A percentile compares a stretch with the other conserved stretches of the same genome.
These are phyloP conservation scores for Sporisorium scitamineum DNA, from an alignment of 1,284 basidiomycete species.

Conservation along the genomic window DNA sequence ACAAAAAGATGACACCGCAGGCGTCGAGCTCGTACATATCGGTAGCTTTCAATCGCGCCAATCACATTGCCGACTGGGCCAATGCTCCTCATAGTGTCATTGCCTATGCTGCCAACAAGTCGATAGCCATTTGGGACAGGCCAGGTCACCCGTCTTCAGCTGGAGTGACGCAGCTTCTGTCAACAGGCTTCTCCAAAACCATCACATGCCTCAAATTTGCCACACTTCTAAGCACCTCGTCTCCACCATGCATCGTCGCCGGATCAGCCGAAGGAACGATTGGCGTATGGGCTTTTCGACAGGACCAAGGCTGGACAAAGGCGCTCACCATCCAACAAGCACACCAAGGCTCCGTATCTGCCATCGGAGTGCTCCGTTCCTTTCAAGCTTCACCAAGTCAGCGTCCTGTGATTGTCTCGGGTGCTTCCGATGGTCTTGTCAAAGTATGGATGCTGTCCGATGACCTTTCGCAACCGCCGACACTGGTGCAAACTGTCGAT, in stretches of 20 bases:
- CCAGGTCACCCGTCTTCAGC: conserved; percentile 29
- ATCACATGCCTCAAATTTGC: conserved; percentile 57
- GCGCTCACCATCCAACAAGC: conserved; percentile 27
- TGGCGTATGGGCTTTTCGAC: conserved; percentile 32
- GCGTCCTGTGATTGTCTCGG: conserved; percentile 48
- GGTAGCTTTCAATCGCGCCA: conserved; percentile 60
- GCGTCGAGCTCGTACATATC: conserved; percentile 57
- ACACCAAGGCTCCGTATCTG: conserved; percentile 48
- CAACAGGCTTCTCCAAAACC: conserved; percentile 42
- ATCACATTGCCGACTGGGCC: conserved; percentile 63
- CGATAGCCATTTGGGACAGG: conserved; percentile 52
- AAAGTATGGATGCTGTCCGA: conserved; percentile 47
- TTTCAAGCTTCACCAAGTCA: background rate
- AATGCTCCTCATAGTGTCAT: conserved; percentile 26
- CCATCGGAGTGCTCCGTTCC: conserved; percentile 52
- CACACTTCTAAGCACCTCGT: background rate
- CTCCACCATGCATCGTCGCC: conserved; percentile 33
- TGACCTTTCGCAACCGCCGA: conserved; percentile 8
- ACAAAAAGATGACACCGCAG: conserved; percentile 27
- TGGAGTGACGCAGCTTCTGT: conserved; percentile 36
- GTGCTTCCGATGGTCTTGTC: conserved; percentile 56
- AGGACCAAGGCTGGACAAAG: conserved; percentile 15
- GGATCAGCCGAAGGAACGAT: conserved; percentile 52
- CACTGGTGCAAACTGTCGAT: conserved; percentile 47
- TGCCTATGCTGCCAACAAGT: conserved; percentile 61